phyloP scores from a whole-genome alignment of 345 rosid species.

The Gossypium herbaceum region DNA sequence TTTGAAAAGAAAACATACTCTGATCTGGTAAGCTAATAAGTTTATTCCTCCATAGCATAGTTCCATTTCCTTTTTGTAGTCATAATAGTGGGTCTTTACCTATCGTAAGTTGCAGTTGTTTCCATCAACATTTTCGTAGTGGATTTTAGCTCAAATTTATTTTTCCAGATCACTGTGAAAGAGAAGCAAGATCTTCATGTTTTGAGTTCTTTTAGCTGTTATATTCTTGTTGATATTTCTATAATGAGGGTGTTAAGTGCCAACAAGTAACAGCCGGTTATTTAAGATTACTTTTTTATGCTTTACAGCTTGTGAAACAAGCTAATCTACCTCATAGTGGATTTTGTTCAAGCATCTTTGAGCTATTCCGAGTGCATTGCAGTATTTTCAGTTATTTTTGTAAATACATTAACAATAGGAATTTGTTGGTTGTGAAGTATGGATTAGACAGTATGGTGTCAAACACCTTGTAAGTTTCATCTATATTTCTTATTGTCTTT shows the following conservation, averaged over 20 bases:
- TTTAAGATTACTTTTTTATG: conserved; percentile 10
- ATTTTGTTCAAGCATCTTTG: background rate
- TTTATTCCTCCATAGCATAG: background rate
- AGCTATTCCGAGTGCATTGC: background rate
- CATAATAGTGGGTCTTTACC: too few relatives aligned
- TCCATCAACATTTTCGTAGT: background rate
- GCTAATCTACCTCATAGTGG: conserved; percentile 57
- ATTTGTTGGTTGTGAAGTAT: background rate
- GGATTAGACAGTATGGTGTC: background rate
- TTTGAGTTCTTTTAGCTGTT: background rate
- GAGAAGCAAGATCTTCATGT: background rate
- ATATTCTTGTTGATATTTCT: background rate
- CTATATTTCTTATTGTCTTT: too few relatives aligned
- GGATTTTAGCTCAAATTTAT: too few relatives aligned
- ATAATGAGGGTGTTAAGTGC: background rate
- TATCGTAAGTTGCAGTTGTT: background rate
- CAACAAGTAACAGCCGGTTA: background rate
- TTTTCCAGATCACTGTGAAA: background rate
- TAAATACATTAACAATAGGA: background rate
- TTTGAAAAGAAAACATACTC: background rate
- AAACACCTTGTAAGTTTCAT: too few relatives aligned
- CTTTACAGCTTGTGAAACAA: conserved; percentile 65
- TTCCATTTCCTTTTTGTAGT: too few relatives aligned
- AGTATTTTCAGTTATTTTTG: background rate
- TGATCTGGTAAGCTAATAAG: background rate